Evolutionary conservation across 2,329 filamentous ascomycete species (phyloP).

Genomic region (Monilinia polystroma): DNA sequence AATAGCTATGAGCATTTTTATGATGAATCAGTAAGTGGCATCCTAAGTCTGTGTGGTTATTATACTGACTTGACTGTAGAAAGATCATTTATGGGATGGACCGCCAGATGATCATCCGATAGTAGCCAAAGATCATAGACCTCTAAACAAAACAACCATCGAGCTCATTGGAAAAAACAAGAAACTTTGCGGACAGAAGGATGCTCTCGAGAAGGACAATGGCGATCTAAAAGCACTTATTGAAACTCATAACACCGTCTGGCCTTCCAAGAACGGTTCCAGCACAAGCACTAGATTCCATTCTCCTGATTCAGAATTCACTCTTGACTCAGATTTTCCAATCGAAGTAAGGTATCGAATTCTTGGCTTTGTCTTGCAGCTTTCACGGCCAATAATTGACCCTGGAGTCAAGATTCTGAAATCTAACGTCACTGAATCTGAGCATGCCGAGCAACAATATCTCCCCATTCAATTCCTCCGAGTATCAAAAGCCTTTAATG

Average conservation of each 20-base stretch:
- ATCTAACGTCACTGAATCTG: neutral
- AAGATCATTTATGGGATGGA: neutral
- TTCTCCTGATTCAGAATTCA: neutral
- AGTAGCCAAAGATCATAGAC: neutral
- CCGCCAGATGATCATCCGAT: neutral
- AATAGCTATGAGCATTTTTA: neutral
- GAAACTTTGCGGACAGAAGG: neutral
- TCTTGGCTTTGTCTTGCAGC: neutral
- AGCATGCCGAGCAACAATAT: conserved; percentile 1
- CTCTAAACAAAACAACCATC: neutral
- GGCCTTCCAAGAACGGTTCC: too few species aligned
- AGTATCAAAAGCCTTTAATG: neutral
- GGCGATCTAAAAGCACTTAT: neutral
- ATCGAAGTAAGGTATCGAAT: neutral
- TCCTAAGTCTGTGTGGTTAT: neutral
- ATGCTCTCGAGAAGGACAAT: neutral
- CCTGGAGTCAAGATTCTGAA: neutral
- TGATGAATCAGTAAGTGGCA: neutral
- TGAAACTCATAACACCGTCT: neutral
- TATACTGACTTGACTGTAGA: neutral
- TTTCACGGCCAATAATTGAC: neutral
- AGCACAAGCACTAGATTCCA: neutral
- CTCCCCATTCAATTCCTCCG: conserved; percentile 1
- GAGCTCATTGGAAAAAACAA: neutral
- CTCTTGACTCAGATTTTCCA: neutral